Evolutionary conservation across 257 asterid species (phyloP), one percentile per base, ranked within the genome.

Genomic region (Solanum bulbocastanum): DNA sequence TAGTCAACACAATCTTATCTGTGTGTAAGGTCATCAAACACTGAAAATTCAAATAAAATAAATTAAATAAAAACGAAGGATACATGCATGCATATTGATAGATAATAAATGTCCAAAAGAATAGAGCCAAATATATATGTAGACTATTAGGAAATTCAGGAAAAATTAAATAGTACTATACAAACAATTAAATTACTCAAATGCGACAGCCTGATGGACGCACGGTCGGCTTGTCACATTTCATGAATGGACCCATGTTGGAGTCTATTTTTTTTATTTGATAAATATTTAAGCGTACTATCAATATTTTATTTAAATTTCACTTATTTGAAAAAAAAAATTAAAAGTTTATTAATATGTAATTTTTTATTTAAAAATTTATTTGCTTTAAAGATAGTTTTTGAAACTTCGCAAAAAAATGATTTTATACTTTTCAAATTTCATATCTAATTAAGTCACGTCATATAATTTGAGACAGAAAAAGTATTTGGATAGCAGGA

Each of bases 181-280:
- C 14, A 9, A 62, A 23, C 10, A 79, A 79, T 46, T 44, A 36
- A 30, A 32, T 52, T 30, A 87, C 60, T 56, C 83, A 88, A n/a
- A 84, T 62, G 73, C 56, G 92, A 92, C 91, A 83, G 76, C 39
- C 27, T 36, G 86, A 85, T 35, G 23, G 87, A 92, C 91, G 39
- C 56, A 83, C 36, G 58, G 92, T 90, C 93, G 92, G 93, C 66
- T 89, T 92, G 92, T 90, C 27, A 14, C 85, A 62, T 30, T 76
- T 76, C 86, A 89, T 87, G 87, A 68, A 87, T 39, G 73, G 69
- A 89, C 90, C 87, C 85, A 20, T 84, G 44, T 27, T 46, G 40
- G 5, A 10, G 5, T 81, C 27, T 25, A 3, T 2, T 8, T 33
- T 20, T 52, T 52, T 39, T 39, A 39, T 39, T 39, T 39, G 11